phyloP scores from a whole-genome alignment of 2,329 filamentous ascomycete species.

The Fusarium circinatum region DNA sequence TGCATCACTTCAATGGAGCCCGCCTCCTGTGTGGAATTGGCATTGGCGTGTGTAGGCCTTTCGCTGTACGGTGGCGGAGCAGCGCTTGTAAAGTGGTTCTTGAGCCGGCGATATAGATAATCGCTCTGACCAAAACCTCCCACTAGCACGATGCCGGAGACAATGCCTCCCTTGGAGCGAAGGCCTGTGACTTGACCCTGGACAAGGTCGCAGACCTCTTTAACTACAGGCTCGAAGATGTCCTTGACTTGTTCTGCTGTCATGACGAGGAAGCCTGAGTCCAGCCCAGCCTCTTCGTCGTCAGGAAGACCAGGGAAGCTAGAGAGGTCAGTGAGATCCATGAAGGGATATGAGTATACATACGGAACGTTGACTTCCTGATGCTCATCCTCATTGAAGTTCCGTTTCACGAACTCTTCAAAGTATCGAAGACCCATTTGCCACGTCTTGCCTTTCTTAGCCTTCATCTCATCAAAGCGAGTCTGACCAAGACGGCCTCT shows the following conservation, averaged over 20 bases:
- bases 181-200: constrained; percentile 74
- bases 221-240: constrained; percentile 80
- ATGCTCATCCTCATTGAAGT: constrained; percentile 82
- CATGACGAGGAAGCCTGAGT: constrained; percentile 81
- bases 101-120: constrained; percentile 77
- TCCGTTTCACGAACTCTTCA: constrained; percentile 86
- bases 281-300: constrained; percentile 77
- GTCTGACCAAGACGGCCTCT: constrained; percentile 72
- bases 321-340: constrained; percentile 4
- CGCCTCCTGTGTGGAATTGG: constrained; percentile 57
- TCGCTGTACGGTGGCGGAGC: constrained; percentile 74
- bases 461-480: constrained; percentile 78
- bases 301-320: constrained; percentile 79
- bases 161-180: constrained; percentile 68
- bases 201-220: constrained; percentile 74
- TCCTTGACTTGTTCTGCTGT: constrained; percentile 74
- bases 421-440: constrained; percentile 83
- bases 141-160: constrained; percentile 81
- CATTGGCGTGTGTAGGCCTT: constrained; percentile 72
- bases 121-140: constrained; percentile 85
- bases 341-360: constrained; percentile 41
- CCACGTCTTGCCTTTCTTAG: constrained; percentile 82
- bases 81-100: constrained; percentile 71
- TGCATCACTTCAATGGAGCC: constrained; percentile 82
- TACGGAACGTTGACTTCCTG: constrained; percentile 80